phyloP scores from a whole-genome alignment of 2,329 filamentous ascomycete species.

The Arthrobotrys megalospora region DNA sequence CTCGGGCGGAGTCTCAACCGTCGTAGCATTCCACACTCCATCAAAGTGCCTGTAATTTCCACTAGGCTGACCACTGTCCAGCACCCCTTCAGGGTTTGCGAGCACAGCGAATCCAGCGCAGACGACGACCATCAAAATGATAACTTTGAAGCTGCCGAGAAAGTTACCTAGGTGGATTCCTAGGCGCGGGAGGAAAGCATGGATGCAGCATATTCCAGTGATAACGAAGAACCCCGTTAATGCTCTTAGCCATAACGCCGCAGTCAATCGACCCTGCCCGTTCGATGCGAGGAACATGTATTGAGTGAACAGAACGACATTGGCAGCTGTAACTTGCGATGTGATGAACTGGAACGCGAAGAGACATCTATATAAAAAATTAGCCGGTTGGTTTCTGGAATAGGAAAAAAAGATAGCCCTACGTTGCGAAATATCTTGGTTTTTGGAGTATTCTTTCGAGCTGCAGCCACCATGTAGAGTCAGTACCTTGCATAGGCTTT shows the following conservation, averaged over 20 bases:
- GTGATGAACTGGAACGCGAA: conserved; percentile 58
- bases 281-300: conserved; percentile 59
- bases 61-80: conserved; percentile 40
- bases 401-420: conserved; percentile 9
- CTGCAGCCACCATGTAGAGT: conserved; percentile 67
- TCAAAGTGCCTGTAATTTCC: conserved; percentile 52
- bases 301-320: conserved; percentile 56
- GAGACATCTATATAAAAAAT: conserved; percentile 37
- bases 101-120: conserved; percentile 66
- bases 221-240: conserved; percentile 53
- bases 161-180: conserved; percentile 67
- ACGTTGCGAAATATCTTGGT: conserved; percentile 74
- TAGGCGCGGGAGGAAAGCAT: conserved; percentile 65
- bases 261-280: conserved; percentile 18
- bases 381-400: not conserved
- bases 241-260: conserved; percentile 50
- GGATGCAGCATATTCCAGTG: conserved; percentile 65
- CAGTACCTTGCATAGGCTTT: conserved; percentile 21
- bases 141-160: conserved; percentile 66
- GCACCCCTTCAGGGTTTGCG: conserved; percentile 52
- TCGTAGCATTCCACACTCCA: conserved; percentile 55
- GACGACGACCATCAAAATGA: conserved; percentile 66
- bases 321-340: conserved; percentile 53
- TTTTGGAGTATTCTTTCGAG: conserved; percentile 75
- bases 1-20: conserved; percentile 46